Conservation (phyloP, 73 alveolate species). For the Durusdinium trenchii region DNA sequence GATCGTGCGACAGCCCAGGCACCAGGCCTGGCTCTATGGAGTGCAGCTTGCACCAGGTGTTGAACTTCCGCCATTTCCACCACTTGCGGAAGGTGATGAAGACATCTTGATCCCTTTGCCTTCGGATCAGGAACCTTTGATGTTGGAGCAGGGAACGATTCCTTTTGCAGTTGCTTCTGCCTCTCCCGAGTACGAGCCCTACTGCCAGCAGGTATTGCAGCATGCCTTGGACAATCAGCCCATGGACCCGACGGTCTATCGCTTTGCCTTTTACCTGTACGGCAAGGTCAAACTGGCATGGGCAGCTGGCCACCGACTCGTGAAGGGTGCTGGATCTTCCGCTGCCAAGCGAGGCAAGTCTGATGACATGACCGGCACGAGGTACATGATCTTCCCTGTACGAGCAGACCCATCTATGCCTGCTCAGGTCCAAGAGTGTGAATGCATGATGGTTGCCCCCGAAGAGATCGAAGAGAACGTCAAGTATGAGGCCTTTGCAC, state of each 20-base stretch:
- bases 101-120: background rate
- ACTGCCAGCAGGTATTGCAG: background rate
- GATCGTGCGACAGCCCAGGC: background rate
- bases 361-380: background rate
- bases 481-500: background rate
- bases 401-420: background rate
- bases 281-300: background rate
- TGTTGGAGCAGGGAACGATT: background rate
- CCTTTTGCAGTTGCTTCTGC: background rate
- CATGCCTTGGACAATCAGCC: slow-evolving; percentile 1
- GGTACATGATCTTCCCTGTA: background rate
- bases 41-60: background rate
- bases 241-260: background rate
- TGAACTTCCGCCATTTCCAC: slow-evolving; percentile 32
- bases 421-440: background rate
- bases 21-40: background rate
- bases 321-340: background rate
- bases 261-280: slow-evolving; percentile 39
- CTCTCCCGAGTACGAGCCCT: background rate
- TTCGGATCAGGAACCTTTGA: background rate
- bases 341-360: background rate
- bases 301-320: background rate
- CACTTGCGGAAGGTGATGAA: background rate
- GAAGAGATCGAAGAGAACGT: too few species aligned
- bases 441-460: background rate